Conservation (phyloP, 2,329 filamentous ascomycete genomes). For the Parasarocladium wereldwijsianum region DNA sequence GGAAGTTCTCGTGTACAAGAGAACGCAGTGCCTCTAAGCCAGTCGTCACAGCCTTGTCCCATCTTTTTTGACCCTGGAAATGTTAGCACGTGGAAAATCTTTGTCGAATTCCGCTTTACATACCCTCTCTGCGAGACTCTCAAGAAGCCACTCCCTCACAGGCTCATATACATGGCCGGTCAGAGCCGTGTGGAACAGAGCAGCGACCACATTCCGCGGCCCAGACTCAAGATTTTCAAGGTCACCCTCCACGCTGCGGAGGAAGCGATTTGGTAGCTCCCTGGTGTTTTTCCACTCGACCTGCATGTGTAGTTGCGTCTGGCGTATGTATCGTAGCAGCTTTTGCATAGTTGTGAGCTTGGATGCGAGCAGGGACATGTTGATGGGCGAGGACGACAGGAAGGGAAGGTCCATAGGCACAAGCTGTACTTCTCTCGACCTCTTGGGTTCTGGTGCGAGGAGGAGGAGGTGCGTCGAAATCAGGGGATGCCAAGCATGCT, state of each 20-base stretch:
- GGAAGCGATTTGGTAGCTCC: slow-evolving; percentile 64
- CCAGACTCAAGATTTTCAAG: slow-evolving; percentile 46
- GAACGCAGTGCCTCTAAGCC: slow-evolving; percentile 66
- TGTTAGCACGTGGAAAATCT: slow-evolving; percentile 6
- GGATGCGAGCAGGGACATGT: slow-evolving; percentile 70
- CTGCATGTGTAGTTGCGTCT: slow-evolving; percentile 64
- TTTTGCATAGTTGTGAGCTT: slow-evolving; percentile 83
- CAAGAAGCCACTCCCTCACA: slow-evolving; percentile 77
- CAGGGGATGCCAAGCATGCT: slow-evolving; percentile 57
- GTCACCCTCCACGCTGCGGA: slow-evolving; percentile 63
- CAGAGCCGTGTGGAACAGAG: slow-evolving; percentile 69
- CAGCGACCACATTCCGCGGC: slow-evolving; percentile 49
- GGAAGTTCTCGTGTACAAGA: slow-evolving; percentile 72
- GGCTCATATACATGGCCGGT: slow-evolving; percentile 66
- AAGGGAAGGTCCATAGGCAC: slow-evolving; percentile 74
- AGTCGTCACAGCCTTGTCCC: slow-evolving; percentile 74
- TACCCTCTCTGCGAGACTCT: slow-evolving; percentile 67
- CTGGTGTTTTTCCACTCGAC: slow-evolving; percentile 73
- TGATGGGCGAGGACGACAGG: slow-evolving; percentile 61
- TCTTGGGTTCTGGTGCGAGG: slow-evolving; percentile 23
- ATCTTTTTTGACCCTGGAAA: slow-evolving; percentile 71
- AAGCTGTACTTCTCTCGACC: slow-evolving; percentile 30
- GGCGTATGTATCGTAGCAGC: slow-evolving; percentile 68
- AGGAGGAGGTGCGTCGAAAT: slow-evolving; percentile 66
- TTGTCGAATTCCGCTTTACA: slow-evolving; percentile 12